Evolutionary conservation across 1,284 basidiomycete species (phyloP), one percentile per base, ranked within the genome.

Genomic region (Leccinum variabile): DNA sequence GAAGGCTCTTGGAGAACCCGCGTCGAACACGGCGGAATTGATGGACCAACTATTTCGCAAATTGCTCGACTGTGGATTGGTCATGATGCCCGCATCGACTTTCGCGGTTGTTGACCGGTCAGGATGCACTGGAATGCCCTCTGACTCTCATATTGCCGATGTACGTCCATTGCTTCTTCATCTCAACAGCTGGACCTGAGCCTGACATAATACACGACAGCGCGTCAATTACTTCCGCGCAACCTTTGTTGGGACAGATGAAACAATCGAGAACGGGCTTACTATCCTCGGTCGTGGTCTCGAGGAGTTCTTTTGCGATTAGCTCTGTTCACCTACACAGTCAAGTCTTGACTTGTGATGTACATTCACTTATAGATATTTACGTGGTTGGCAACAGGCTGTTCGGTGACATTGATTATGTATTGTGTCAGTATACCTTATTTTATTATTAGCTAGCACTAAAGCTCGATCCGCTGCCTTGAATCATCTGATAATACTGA

Each of bases 51-150:
- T 76, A 7, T 76, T 74, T 62, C 71, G 64, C 41, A 74, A 76
- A 50, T 64, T 74, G 32, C 59, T 74, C 1, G 66, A 70, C 0
- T 70, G 65, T 57, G 72, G 72, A 5, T 35, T 74, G 54, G 75
- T 74, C 41, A 75, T 74, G 72, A 74, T 74, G 72, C 72, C 72
- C 18, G 72, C 75, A n/a, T 75, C 75, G 0, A 74, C 75, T n/a
- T 74, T 74, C 64, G 72, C 72, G 30, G 72, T 74, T 52, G 65
- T 66, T 16, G 70, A 75, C 33, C 72, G 64, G 2, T 64, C 71
- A 0, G 72, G 71, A 11, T 62, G 60, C 11, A n/a, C n/a, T n/a
- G n/a, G n/a, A n/a, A 55, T 41, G 28, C 7, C 63, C 0, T 39
- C 63, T 9, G 64, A 65, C 3, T 57, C 52, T 37, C 71, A 73